phyloP scores from a whole-genome alignment of 345 rosid species.

The Camelina sativa region DNA sequence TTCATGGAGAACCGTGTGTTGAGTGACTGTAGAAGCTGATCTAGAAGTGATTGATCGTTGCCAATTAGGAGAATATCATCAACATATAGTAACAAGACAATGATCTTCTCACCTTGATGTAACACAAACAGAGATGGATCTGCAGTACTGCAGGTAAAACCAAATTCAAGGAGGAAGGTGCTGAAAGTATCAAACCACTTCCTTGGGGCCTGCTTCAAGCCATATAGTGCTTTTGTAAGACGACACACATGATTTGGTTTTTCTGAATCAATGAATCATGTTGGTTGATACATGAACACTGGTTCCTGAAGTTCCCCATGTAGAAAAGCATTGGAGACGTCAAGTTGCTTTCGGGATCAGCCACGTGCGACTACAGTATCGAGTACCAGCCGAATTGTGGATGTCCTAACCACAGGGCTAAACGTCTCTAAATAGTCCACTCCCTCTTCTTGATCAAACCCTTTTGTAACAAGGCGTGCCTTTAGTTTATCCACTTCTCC shows the following conservation, averaged over 20 bases:
- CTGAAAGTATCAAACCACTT: neutral
- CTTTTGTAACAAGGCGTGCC: too few relatives aligned
- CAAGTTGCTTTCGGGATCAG: too few relatives aligned
- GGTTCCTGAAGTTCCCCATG: neutral
- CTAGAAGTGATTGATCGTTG: fast-evolving
- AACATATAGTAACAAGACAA: fast-evolving
- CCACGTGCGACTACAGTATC: too few relatives aligned
- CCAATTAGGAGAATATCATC: neutral
- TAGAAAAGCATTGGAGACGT: neutral
- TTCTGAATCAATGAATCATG: fast-evolving
- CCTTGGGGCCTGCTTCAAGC: fast-evolving
- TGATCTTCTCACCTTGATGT: too few relatives aligned
- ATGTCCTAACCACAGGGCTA: too few relatives aligned
- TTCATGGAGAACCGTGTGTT: neutral
- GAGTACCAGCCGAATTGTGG: too few relatives aligned
- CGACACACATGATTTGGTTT: neutral
- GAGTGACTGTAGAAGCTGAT: fast-evolving
- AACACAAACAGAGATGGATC: fast-evolving
- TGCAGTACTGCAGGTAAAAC: fast-evolving
- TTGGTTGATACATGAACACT: neutral
- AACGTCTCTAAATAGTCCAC: too few relatives aligned
- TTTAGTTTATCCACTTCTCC: too few relatives aligned
- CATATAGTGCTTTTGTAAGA: neutral
- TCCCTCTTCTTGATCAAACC: too few relatives aligned
- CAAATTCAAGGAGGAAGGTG: neutral